phyloP scores from a whole-genome alignment of 768 basidiomycete species.

The Lentinula sp. region DNA sequence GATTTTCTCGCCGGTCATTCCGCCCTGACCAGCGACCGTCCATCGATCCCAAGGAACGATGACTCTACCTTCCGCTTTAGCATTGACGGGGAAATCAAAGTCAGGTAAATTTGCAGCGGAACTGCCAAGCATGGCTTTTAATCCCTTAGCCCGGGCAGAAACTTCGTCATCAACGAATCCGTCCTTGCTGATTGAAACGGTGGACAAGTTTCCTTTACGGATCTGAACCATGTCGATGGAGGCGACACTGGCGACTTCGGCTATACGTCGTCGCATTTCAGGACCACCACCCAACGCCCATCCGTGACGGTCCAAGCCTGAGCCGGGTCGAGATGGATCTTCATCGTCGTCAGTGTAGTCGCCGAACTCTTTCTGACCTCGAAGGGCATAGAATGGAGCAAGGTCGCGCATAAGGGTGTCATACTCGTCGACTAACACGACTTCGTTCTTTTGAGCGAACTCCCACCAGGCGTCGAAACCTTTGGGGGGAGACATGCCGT shows the following conservation, averaged over 20 bases:
- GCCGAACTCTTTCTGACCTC: constrained; percentile 59
- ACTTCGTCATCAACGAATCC: constrained; percentile 63
- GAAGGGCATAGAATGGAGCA: constrained; percentile 72
- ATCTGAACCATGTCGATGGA: constrained; percentile 82
- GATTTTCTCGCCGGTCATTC: neutral
- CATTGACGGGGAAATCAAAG: constrained; percentile 92
- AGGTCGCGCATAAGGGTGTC: constrained; percentile 73
- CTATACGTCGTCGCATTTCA: constrained; percentile 2
- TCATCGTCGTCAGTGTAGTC: constrained; percentile 24
- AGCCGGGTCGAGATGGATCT: neutral
- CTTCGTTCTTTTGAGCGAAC: constrained; percentile 66
- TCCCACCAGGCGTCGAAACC: constrained; percentile 92
- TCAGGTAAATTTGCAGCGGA: constrained; percentile 50
- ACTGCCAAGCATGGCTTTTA: constrained; percentile 62
- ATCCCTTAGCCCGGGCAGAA: constrained; percentile 73
- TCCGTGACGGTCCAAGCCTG: neutral
- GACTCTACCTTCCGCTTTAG: constrained; percentile 89
- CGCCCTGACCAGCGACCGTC: neutral
- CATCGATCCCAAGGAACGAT: constrained; percentile 83
- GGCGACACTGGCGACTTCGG: constrained; percentile 37
- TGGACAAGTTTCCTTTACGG: constrained; percentile 50
- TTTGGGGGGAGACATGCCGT: constrained; percentile 72
- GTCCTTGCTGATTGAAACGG: constrained; percentile 47
- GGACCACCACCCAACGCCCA: neutral
- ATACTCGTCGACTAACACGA: constrained; percentile 87